phyloP scores from a whole-genome alignment of 345 rosid species.

The Acer yangbiense region DNA sequence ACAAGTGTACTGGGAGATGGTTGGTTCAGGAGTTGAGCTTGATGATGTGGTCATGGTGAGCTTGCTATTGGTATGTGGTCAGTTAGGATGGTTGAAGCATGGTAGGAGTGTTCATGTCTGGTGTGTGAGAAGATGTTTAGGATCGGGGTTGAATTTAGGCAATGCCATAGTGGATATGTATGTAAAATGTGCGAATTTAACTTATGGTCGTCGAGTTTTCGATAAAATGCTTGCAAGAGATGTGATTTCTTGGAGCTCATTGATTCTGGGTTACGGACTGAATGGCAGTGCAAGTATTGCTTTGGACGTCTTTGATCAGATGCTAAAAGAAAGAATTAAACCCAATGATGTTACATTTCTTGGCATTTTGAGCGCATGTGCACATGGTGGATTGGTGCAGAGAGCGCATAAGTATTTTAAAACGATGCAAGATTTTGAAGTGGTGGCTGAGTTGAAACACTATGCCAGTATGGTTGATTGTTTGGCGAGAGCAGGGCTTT shows the following conservation, averaged over 20 bases:
- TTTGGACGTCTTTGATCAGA: constrained; percentile 44
- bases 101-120: constrained; percentile 72
- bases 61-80: constrained; percentile 54
- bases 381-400: constrained; percentile 64
- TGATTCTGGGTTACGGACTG: constrained; percentile 62
- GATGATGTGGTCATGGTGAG: constrained; percentile 74
- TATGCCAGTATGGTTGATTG: constrained; percentile 61
- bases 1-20: constrained; percentile 48
- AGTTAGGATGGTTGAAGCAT: constrained; percentile 49
- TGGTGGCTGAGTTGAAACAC: constrained; percentile 53
- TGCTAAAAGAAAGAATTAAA: constrained; percentile 33
- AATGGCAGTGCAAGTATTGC: constrained; percentile 41
- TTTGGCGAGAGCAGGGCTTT: constrained; percentile 55
- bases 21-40: constrained; percentile 28
- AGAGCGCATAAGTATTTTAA: constrained; percentile 39
- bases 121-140: constrained; percentile 49
- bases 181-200: constrained; percentile 45
- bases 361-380: constrained; percentile 65
- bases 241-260: constrained; percentile 69
- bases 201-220: constrained; percentile 40
- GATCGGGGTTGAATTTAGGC: constrained; percentile 52
- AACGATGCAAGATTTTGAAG: constrained; percentile 41
- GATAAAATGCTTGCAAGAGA: constrained; percentile 46
- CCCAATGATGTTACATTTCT: constrained; percentile 70
- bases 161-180: constrained; percentile 63